These are phyloP conservation scores for Cinchona pubescens DNA, from an alignment of 257 asterid species.

Conservation along the genomic window DNA sequence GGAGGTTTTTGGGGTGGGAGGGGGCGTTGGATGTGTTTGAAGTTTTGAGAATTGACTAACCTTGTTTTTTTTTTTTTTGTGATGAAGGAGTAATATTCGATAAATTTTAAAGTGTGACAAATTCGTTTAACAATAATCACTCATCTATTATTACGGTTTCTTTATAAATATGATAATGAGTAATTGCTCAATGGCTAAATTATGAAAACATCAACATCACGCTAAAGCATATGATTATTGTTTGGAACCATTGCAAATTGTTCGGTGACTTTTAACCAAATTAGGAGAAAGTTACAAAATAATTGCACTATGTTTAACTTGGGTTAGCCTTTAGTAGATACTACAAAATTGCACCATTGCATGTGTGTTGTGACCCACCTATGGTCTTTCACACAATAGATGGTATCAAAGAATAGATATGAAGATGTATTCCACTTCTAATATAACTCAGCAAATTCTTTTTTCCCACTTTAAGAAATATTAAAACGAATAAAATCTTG, in stretches of 20 bases:
- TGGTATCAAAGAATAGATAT: slow-evolving; percentile 10
- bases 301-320: slow-evolving; percentile 9
- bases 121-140: not conserved
- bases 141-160: not conserved
- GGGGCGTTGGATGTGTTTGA: no score
- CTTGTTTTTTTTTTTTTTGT: no score
- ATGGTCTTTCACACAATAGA: slow-evolving; percentile 18
- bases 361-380: slow-evolving; percentile 23
- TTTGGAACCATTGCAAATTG: slow-evolving; percentile 36
- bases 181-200: not conserved
- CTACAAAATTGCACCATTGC: slow-evolving; percentile 3
- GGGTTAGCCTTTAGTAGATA: slow-evolving; percentile 5
- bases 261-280: slow-evolving; percentile 33
- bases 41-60: no score
- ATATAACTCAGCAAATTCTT: not conserved
- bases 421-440: slow-evolving; percentile 11
- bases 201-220: slow-evolving; percentile 12
- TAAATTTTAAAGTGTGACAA: not conserved
- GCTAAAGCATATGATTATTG: slow-evolving; percentile 10
- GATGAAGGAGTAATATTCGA: no score
- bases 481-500: not conserved
- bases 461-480: not conserved
- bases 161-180: not conserved
- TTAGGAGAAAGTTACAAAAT: slow-evolving; percentile 25
- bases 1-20: no score